Percentiles rank a stretch among this genome's conserved stretches.
Evolutionary conservation across 306 rosid genomes (phyloP).

Genomic region (Vicia villosa): DNA sequence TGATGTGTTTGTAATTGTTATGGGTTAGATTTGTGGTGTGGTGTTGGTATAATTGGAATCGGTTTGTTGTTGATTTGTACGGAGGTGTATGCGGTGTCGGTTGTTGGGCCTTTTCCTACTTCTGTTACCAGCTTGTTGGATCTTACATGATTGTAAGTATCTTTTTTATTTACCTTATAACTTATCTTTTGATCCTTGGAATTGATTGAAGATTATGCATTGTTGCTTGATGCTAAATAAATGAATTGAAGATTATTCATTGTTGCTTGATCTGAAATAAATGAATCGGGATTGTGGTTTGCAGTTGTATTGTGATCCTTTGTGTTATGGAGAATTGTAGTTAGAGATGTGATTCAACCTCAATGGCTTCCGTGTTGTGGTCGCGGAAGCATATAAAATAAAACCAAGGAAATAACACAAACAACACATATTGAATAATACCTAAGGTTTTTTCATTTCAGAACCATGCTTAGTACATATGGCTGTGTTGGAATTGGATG

Average conservation of each 20-base stretch:
- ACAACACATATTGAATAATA: neutral
- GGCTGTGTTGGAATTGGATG: constrained; percentile 22
- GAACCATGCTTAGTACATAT: neutral
- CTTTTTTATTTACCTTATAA: constrained; percentile 9
- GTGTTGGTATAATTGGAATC: constrained; percentile 21
- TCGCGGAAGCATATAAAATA: neutral
- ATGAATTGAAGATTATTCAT: too few relatives aligned
- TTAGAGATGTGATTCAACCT: neutral
- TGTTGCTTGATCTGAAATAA: too few relatives aligned
- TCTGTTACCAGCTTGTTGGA: constrained; percentile 97
- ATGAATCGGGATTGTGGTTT: neutral
- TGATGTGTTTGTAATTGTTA: neutral
- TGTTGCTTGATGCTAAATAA: neutral
- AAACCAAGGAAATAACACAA: neutral
- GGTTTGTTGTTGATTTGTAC: constrained; percentile 46
- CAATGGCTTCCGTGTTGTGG: neutral
- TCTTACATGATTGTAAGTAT: constrained; percentile 87
- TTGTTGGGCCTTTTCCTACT: constrained; percentile 98
- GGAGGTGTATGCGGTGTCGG: constrained; percentile 97
- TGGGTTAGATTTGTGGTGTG: constrained; percentile 17
- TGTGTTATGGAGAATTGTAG: neutral
- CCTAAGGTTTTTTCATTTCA: neutral
- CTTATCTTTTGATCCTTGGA: neutral
- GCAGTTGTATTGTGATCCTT: neutral
- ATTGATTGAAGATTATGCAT: neutral